A percentile compares a stretch with the other conserved stretches of the same genome.
phyloP scores from a whole-genome alignment of 768 basidiomycete genomes.

The Collybiopsis luxurians region DNA sequence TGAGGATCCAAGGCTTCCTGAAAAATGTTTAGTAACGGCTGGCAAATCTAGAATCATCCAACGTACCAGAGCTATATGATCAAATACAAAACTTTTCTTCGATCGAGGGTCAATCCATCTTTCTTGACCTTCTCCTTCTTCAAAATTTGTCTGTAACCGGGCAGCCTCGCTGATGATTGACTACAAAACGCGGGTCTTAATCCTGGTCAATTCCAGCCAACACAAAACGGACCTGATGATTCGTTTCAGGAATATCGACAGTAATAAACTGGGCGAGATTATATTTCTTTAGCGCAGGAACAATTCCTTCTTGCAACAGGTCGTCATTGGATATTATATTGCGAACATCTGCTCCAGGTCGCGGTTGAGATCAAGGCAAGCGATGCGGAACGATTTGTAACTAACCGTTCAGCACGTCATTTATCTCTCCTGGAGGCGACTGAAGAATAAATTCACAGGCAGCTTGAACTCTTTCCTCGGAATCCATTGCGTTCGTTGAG shows the following conservation, averaged over 20 bases:
- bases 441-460: constrained; percentile 83
- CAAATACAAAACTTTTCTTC: constrained; percentile 75
- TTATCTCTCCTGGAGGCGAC: constrained; percentile 94
- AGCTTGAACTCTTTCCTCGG: constrained; percentile 60
- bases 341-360: constrained; percentile 67
- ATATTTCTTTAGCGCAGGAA: constrained; percentile 78
- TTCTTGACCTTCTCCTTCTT: constrained; percentile 50
- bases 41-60: constrained; percentile 5
- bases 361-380: not conserved
- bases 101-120: constrained; percentile 85
- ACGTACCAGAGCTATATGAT: constrained; percentile 81
- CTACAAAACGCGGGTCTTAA: constrained; percentile 34
- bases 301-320: constrained; percentile 71
- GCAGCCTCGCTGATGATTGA: constrained; percentile 80
- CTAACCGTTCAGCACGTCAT: constrained; percentile 89
- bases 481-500: constrained; percentile 63
- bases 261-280: constrained; percentile 87
- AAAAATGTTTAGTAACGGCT: not conserved
- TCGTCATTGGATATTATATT: constrained; percentile 87
- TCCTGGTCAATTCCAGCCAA: not conserved
- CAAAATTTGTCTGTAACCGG: constrained; percentile 34
- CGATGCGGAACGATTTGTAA: constrained; percentile 5
- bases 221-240: constrained; percentile 62
- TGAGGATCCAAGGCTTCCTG: constrained; percentile 80
- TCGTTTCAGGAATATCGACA: constrained; percentile 75